These are phyloP conservation scores for Suillus bovinus DNA, from an alignment of 768 basidiomycete species.

Conservation along the genomic window DNA sequence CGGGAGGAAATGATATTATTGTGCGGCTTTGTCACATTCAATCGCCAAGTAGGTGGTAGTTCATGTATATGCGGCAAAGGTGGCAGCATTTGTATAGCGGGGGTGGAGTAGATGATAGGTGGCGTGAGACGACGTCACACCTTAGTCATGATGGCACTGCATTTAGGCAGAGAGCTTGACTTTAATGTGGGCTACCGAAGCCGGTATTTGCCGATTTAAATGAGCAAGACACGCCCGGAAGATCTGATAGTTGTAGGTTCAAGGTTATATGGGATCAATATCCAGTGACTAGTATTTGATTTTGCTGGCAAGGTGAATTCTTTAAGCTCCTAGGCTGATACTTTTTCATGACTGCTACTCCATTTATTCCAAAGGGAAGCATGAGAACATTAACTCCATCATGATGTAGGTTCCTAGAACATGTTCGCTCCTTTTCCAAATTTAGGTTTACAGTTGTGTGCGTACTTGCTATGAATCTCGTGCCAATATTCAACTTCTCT, in stretches of 20 bases:
- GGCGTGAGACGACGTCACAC: slow-evolving; percentile 3
- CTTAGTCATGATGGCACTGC: not conserved
- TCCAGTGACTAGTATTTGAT: not conserved
- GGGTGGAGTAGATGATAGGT: not conserved
- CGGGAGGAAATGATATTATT: not conserved
- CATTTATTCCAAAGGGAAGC: not conserved
- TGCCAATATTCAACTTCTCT: not conserved
- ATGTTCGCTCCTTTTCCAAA: not conserved
- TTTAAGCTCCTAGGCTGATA: not conserved
- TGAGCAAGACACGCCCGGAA: no score
- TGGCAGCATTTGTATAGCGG: not conserved
- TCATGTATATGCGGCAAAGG: not conserved
- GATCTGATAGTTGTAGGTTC: no score
- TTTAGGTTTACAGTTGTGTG: not conserved
- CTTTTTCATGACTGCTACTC: not conserved
- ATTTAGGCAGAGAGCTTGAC: no score
- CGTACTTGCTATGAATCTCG: not conserved
- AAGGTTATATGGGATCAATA: no score
- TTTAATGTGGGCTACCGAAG: no score
- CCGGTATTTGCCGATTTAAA: not conserved
- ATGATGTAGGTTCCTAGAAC: not conserved
- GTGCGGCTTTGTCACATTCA: not conserved
- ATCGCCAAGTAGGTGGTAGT: not conserved
- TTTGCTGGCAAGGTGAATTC: no score
- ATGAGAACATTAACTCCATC: not conserved